A percentile compares a stretch with the other conserved stretches of the same genome.
Evolutionary conservation across 345 rosid genomes (phyloP).

Genomic region (Boechera retrofracta): DNA sequence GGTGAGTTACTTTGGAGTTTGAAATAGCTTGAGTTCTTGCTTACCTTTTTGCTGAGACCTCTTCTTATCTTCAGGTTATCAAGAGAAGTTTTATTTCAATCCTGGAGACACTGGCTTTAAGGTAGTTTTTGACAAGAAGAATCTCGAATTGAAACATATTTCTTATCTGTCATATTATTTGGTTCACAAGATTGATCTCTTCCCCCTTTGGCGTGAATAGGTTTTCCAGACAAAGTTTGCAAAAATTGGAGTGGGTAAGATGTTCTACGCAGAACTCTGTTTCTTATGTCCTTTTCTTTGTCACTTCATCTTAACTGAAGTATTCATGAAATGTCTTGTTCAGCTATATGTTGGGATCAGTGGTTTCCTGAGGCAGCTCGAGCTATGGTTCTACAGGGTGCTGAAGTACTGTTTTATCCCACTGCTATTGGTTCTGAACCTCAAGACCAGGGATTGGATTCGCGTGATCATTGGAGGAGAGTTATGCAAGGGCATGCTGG

Average conservation of each 20-base stretch:
- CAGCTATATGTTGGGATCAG: slow-evolving; percentile 94
- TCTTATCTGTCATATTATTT: slow-evolving; percentile 4
- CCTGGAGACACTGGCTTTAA: slow-evolving; percentile 97
- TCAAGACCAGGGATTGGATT: slow-evolving; percentile 91
- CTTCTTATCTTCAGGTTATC: slow-evolving; percentile 63
- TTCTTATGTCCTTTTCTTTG: neutral
- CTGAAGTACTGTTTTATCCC: slow-evolving; percentile 86
- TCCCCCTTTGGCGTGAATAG: slow-evolving; percentile 51
- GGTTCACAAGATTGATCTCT: slow-evolving; percentile 2
- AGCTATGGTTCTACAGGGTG: slow-evolving; percentile 88
- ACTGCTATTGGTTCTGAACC: slow-evolving; percentile 98
- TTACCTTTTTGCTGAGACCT: slow-evolving; percentile 9
- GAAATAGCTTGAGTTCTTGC: slow-evolving; percentile 19
- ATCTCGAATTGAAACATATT: neutral
- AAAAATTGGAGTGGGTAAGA: slow-evolving; percentile 90
- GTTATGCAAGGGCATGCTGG: slow-evolving; percentile 99
- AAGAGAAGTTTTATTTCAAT: slow-evolving; percentile 97
- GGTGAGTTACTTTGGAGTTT: slow-evolving; percentile 51
- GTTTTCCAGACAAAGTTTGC: slow-evolving; percentile 87
- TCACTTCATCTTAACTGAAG: slow-evolving; percentile 6
- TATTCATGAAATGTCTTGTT: slow-evolving; percentile 28
- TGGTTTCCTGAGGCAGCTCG: slow-evolving; percentile 98
- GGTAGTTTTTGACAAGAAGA: slow-evolving; percentile 52
- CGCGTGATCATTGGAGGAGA: slow-evolving; percentile 87
- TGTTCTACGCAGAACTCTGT: slow-evolving; percentile 8